These are phyloP conservation scores for Pythium sp. DNA, from an alignment of 352 stramenopile species.

Conservation along the genomic window DNA sequence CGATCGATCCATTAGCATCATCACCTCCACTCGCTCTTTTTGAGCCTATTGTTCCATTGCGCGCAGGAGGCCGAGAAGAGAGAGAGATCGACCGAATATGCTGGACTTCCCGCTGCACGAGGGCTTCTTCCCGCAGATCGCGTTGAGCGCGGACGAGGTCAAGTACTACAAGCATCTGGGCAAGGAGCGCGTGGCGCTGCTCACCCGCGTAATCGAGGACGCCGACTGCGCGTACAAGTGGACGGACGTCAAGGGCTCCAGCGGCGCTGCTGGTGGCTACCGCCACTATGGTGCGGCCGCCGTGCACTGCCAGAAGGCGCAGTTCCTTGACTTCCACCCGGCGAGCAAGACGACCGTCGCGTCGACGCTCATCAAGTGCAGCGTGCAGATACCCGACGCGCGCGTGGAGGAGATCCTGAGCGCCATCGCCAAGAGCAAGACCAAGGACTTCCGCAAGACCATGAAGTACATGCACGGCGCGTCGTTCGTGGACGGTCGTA, in stretches of 20 bases:
- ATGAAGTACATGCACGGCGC: slow-evolving; percentile 57
- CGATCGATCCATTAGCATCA: background rate
- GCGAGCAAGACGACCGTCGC: slow-evolving; percentile 50
- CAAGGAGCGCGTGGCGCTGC: slow-evolving; percentile 61
- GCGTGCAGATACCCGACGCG: slow-evolving; percentile 46
- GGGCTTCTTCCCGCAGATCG: slow-evolving; percentile 79
- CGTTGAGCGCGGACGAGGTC: slow-evolving; percentile 67
- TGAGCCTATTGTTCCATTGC: slow-evolving; percentile 11
- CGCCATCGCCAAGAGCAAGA: slow-evolving; percentile 54
- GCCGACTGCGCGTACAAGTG: slow-evolving; percentile 78
- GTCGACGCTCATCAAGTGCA: slow-evolving; percentile 66
- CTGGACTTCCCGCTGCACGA: slow-evolving; percentile 59
- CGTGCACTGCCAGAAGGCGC: slow-evolving; percentile 40
- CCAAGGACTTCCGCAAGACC: slow-evolving; percentile 55
- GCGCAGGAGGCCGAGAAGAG: background rate
- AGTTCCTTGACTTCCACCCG: slow-evolving; percentile 70
- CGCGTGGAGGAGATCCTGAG: slow-evolving; percentile 54
- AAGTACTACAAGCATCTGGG: slow-evolving; percentile 69
- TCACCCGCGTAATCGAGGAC: slow-evolving; percentile 70
- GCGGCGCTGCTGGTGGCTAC: background rate
- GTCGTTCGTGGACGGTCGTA: slow-evolving; percentile 28
- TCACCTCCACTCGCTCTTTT: background rate
- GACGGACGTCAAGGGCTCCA: slow-evolving; percentile 16
- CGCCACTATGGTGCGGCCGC: background rate
- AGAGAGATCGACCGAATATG: slow-evolving; percentile 4